phyloP scores from a whole-genome alignment of 2,329 filamentous ascomycete species.

The Fusarium sp. region DNA sequence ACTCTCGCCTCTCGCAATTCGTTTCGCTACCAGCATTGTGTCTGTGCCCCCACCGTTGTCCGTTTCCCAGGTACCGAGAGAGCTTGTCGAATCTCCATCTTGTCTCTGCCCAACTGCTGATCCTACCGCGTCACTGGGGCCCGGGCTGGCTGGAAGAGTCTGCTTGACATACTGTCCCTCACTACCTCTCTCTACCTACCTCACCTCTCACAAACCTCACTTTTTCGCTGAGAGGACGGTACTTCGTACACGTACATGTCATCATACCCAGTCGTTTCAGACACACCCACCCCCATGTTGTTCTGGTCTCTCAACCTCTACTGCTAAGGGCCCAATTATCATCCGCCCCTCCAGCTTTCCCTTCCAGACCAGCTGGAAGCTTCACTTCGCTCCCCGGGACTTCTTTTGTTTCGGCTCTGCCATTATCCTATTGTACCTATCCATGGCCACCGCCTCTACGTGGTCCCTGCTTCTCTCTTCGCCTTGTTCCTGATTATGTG shows the following conservation, averaged over 20 bases:
- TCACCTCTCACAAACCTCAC: conserved; percentile 42
- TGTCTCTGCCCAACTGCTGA: conserved; percentile 52
- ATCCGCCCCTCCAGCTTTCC: conserved; percentile 48
- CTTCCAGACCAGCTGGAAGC: conserved; percentile 49
- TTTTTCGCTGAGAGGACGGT: conserved; percentile 44
- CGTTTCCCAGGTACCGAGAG: conserved; percentile 44
- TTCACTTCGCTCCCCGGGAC: conserved; percentile 47
- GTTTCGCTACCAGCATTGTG: conserved; percentile 41
- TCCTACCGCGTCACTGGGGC: conserved; percentile 48
- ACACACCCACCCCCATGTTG: conserved; percentile 51
- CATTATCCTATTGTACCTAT: conserved; percentile 44
- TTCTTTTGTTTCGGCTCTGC: conserved; percentile 48
- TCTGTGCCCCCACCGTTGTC: conserved; percentile 48
- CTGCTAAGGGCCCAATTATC: conserved; percentile 51
- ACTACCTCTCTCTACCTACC: conserved; percentile 27
- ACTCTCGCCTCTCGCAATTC: conserved; percentile 36
- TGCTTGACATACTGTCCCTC: conserved; percentile 38
- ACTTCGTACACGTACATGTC: conserved; percentile 47
- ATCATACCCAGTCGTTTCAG: conserved; percentile 51
- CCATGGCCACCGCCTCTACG: conserved; percentile 54
- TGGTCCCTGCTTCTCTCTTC: conserved; percentile 56
- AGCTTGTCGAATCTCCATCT: conserved; percentile 48
- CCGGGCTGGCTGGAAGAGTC: conserved; percentile 40
- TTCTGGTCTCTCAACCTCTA: conserved; percentile 48
- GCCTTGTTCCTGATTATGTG: conserved; percentile 55